These are phyloP conservation scores for Echinosophora koreensis DNA, from an alignment of 306 rosid species.

Conservation along the genomic window DNA sequence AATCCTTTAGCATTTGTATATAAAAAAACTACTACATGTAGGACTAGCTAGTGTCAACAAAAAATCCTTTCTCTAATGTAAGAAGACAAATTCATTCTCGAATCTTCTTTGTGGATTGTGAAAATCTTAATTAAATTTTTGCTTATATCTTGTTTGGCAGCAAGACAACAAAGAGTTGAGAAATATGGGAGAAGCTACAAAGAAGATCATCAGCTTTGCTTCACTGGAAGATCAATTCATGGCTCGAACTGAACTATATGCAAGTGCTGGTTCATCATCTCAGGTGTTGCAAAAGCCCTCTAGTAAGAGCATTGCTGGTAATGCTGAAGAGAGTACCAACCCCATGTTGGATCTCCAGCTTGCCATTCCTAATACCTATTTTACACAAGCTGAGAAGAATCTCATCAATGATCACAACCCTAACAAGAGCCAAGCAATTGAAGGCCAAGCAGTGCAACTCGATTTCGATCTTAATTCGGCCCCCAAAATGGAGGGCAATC, in stretches of 20 bases:
- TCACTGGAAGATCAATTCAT: background rate
- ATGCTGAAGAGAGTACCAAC: background rate
- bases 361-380: background rate
- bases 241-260: slow-evolving; percentile 19
- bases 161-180: background rate
- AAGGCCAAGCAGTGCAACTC: background rate
- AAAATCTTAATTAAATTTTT: background rate
- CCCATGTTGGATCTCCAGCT: background rate
- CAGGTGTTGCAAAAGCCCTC: slow-evolving; percentile 19
- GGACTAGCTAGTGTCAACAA: background rate
- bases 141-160: slow-evolving; percentile 15
- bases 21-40: too few relatives aligned
- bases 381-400: background rate
- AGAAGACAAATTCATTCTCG: background rate
- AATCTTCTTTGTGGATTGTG: background rate
- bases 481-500: background rate
- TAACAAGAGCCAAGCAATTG: background rate
- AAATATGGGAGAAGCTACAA: slow-evolving; percentile 37
- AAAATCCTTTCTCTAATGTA: background rate
- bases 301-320: background rate
- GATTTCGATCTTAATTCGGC: background rate
- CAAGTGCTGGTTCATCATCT: slow-evolving; percentile 20
- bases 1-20: too few relatives aligned
- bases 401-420: background rate
- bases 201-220: background rate